phyloP scores from a whole-genome alignment of 1,284 basidiomycete species.

The Thecaphora thlaspeos region DNA sequence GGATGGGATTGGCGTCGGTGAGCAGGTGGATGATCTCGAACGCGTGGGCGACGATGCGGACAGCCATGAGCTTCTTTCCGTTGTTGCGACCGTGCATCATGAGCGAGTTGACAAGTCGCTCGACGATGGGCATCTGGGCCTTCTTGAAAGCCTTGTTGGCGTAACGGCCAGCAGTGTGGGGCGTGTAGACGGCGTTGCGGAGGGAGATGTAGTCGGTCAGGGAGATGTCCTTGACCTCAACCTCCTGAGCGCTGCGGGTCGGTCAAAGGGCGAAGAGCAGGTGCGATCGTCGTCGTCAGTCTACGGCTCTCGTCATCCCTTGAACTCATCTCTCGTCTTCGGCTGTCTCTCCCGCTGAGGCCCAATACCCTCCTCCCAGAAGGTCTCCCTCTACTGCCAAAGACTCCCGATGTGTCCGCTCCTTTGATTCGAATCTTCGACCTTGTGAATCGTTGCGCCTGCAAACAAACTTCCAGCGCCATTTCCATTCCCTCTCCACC shows the following conservation, averaged over 20 bases:
- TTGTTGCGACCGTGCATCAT: constrained; percentile 99
- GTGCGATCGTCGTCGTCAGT: too few species aligned
- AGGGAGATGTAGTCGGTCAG: constrained; percentile 92
- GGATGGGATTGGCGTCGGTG: constrained; percentile 99
- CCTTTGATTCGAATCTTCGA: too few species aligned
- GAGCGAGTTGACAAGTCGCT: constrained; percentile 92
- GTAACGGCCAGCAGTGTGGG: constrained; percentile 98
- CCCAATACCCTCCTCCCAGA: too few species aligned
- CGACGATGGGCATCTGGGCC: constrained; percentile 99
- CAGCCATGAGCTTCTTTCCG: constrained; percentile 98
- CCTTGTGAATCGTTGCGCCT: too few species aligned
- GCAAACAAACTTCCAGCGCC: too few species aligned
- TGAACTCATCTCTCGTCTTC: too few species aligned
- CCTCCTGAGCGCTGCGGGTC: constrained; percentile 63
- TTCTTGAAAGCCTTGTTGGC: constrained; percentile 99
- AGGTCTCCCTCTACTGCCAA: too few species aligned
- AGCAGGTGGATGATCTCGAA: constrained; percentile 99
- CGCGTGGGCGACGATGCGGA: constrained; percentile 98
- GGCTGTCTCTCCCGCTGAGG: too few species aligned
- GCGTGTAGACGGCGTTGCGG: constrained; percentile 91
- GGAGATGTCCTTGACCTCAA: constrained; percentile 95
- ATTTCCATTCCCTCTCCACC: too few species aligned
- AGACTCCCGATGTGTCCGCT: too few species aligned
- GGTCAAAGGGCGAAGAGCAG: neutral
- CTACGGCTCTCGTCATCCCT: too few species aligned